These are phyloP conservation scores for Iris pallida DNA, from an alignment of 116 monocot species.

Conservation along the genomic window DNA sequence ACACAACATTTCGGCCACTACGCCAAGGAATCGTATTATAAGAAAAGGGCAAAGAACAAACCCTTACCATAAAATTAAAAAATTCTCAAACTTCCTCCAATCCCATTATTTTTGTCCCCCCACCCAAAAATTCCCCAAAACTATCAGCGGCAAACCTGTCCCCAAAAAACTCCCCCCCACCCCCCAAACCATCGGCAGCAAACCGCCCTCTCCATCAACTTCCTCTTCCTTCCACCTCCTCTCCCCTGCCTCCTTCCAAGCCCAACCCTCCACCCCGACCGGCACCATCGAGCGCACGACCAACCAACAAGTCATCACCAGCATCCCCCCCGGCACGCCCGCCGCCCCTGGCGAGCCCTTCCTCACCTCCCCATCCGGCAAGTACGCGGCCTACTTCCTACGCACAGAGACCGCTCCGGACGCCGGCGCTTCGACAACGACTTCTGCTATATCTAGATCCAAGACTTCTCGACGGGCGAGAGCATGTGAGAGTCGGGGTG, in stretches of 20 bases:
- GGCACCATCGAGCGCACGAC: slow-evolving; percentile 23
- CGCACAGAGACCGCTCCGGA: slow-evolving; percentile 26
- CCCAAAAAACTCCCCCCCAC: too few relatives aligned
- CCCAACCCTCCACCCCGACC: not conserved
- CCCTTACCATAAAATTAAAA: too few relatives aligned
- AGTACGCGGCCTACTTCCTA: slow-evolving; percentile 28
- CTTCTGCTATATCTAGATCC: slow-evolving; percentile 59
- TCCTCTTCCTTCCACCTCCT: not conserved
- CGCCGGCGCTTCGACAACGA: slow-evolving; percentile 43
- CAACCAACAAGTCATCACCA: slow-evolving; percentile 31
- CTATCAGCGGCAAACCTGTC: too few relatives aligned
- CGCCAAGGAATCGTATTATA: too few relatives aligned
- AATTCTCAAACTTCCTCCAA: not conserved
- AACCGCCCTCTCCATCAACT: slow-evolving; percentile 3
- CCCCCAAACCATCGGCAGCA: too few relatives aligned
- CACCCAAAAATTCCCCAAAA: too few relatives aligned
- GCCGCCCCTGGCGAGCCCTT: slow-evolving; percentile 11
- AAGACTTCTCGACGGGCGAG: slow-evolving; percentile 13
- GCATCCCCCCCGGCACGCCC: slow-evolving; percentile 20
- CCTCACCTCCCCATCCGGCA: slow-evolving; percentile 33
- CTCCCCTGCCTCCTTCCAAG: too few relatives aligned
- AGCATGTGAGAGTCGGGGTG: slow-evolving; percentile 79
- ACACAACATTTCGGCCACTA: too few relatives aligned
- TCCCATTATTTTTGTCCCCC: not conserved
- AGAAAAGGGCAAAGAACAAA: too few relatives aligned